phyloP scores from a whole-genome alignment of 352 stramenopile species.

The Globisporangium viniferum region DNA sequence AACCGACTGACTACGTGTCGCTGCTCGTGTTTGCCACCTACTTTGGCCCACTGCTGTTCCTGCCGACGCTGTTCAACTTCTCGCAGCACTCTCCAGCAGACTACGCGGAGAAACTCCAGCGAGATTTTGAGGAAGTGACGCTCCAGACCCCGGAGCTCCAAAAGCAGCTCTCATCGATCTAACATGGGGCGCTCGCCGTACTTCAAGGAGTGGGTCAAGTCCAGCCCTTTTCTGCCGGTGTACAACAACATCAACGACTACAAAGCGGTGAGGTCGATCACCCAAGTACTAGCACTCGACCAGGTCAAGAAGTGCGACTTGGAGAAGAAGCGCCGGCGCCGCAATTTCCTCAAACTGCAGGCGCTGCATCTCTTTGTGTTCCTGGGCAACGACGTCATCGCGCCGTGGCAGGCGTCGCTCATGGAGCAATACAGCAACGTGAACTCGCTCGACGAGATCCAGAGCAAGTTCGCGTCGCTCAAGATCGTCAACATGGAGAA shows the following conservation, averaged over 20 bases:
- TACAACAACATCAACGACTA: constrained; percentile 32
- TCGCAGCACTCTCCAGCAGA: constrained; percentile 22
- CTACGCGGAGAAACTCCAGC: constrained; percentile 29
- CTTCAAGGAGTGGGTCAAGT: constrained; percentile 15
- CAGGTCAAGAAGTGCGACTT: constrained; percentile 19
- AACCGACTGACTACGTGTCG: constrained; percentile 19
- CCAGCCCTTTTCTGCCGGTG: constrained; percentile 23
- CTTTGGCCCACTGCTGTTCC: constrained; percentile 24
- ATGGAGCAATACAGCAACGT: constrained; percentile 42
- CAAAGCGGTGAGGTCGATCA: background rate
- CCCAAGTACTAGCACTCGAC: background rate
- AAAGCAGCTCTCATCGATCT: constrained; percentile 22
- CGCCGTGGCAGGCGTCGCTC: constrained; percentile 34
- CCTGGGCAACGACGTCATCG: constrained; percentile 25
- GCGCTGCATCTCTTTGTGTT: constrained; percentile 48
- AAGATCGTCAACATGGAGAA: constrained; percentile 29
- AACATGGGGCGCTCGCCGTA: constrained; percentile 28
- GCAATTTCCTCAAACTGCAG: constrained; percentile 31
- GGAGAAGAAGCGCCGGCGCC: constrained; percentile 24
- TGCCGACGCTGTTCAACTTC: constrained; percentile 28
- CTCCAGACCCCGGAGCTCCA: constrained; percentile 19
- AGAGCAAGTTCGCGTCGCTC: constrained; percentile 25
- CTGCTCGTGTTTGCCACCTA: constrained; percentile 18
- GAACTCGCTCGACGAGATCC: constrained; percentile 22
- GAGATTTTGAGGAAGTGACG: constrained; percentile 25